Evolutionary conservation across 1,139 yeast species (phyloP).

Genomic region (Pichia sorboxylosa): DNA sequence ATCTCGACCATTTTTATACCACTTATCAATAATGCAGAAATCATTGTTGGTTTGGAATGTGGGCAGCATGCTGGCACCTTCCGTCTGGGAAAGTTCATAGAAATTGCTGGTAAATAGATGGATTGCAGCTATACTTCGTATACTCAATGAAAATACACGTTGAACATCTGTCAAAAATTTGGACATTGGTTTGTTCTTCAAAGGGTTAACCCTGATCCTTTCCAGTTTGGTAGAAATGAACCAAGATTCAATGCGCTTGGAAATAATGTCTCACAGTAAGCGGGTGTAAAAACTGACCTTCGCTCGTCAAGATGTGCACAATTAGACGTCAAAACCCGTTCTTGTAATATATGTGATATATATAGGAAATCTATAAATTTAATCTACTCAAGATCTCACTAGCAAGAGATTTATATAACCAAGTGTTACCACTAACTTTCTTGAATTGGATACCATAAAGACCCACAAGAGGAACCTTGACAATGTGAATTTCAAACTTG

Average conservation of each 20-base stretch:
- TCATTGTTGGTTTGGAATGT: constrained; percentile 67
- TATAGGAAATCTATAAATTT: constrained; percentile 46
- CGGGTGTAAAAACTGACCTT: too few species aligned
- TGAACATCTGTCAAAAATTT: constrained; percentile 5
- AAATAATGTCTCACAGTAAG: too few species aligned
- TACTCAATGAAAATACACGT: constrained; percentile 16
- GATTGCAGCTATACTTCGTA: constrained; percentile 19
- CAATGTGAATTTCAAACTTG: constrained; percentile 85
- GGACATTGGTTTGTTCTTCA: too few species aligned
- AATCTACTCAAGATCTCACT: constrained; percentile 73
- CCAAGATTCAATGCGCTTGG: too few species aligned
- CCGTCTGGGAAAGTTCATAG: constrained; percentile 39
- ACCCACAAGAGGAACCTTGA: constrained; percentile 83
- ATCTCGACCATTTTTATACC: constrained; percentile 44
- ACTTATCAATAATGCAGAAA: constrained; percentile 68
- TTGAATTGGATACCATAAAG: constrained; percentile 92
- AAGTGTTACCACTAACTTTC: constrained; percentile 85
- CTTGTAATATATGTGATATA: too few species aligned
- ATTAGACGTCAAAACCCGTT: too few species aligned
- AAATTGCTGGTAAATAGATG: constrained; percentile 18
- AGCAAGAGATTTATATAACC: constrained; percentile 93
- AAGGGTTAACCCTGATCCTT: too few species aligned
- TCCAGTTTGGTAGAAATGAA: too few species aligned
- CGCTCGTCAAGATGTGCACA: too few species aligned
- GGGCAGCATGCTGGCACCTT: constrained; percentile 94